A percentile compares a stretch with the other conserved stretches of the same genome.
Evolutionary conservation across 371 early-diverging fungal species (phyloP).

Genomic region (Funneliformis caledonium): DNA sequence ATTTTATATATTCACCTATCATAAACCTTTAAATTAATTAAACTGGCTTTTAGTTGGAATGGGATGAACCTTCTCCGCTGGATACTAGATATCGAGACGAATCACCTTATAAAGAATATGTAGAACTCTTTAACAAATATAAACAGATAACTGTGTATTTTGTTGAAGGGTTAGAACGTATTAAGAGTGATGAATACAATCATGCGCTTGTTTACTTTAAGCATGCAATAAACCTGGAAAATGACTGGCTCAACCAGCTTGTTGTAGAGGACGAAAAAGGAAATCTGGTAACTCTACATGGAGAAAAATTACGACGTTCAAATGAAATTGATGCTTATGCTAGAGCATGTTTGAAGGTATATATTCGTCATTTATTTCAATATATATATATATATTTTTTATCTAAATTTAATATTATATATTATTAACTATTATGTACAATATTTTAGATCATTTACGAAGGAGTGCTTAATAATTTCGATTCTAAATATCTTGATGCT

Average conservation of each 20-base stretch:
- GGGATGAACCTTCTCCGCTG: conserved; percentile 15
- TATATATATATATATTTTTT: not conserved
- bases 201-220: not conserved
- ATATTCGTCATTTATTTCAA: not conserved
- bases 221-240: conserved; percentile 7
- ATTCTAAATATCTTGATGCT: not conserved
- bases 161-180: conserved; percentile 9
- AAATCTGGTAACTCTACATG: not conserved
- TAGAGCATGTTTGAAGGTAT: conserved; percentile 29
- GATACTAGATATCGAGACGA: not conserved
- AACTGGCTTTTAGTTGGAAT: not conserved
- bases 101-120: not conserved
- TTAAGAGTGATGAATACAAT: not conserved
- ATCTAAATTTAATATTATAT: not conserved
- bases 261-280: not conserved
- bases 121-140: conserved; percentile 4
- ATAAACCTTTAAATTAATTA: not conserved
- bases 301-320: not conserved
- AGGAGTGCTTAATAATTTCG: not conserved
- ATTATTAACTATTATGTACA: not conserved
- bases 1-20: not conserved
- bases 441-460: conserved; percentile 8
- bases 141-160: conserved; percentile 14
- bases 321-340: not conserved
- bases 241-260: not conserved